These are phyloP conservation scores for Umbelopsis sp. DNA, from an alignment of 371 early-diverging fungal species.

Conservation along the genomic window DNA sequence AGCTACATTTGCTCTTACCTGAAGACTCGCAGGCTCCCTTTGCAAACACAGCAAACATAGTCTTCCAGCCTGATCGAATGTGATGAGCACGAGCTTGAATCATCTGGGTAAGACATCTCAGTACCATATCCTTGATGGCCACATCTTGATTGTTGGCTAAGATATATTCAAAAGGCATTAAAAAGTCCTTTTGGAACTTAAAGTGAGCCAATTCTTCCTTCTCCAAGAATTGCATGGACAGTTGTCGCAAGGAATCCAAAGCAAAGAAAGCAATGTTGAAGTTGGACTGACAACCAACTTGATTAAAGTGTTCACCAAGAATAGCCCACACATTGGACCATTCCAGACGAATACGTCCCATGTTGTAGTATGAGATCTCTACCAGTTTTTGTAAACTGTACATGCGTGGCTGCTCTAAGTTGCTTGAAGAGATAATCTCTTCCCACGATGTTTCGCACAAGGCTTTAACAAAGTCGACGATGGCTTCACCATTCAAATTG, in stretches of 20 bases:
- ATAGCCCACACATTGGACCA: constrained; percentile 96
- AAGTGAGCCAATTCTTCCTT: constrained; percentile 93
- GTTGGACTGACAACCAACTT: constrained; percentile 84
- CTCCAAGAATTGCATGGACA: constrained; percentile 94
- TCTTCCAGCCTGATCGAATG: constrained; percentile 91
- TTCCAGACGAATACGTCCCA: constrained; percentile 95
- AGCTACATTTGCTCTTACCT: constrained; percentile 27
- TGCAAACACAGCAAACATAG: constrained; percentile 82
- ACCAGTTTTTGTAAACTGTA: constrained; percentile 91
- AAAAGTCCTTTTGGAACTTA: constrained; percentile 95
- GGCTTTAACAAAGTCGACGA: constrained; percentile 89
- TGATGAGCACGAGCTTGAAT: constrained; percentile 78
- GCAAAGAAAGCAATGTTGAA: constrained; percentile 89
- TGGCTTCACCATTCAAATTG: constrained; percentile 64
- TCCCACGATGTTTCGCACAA: constrained; percentile 89
- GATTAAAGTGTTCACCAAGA: constrained; percentile 89
- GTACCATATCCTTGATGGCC: constrained; percentile 91
- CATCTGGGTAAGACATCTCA: constrained; percentile 89
- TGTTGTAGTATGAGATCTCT: constrained; percentile 96
- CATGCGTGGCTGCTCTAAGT: constrained; percentile 72
- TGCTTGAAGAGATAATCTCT: constrained; percentile 77
- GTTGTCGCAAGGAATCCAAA: constrained; percentile 89
- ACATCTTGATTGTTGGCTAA: constrained; percentile 75
- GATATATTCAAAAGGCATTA: constrained; percentile 89
- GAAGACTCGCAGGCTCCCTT: constrained; percentile 78